A percentile compares a stretch with the other conserved stretches of the same genome.
Evolutionary conservation across 306 rosid species (phyloP).

Genomic region (Prunus mume): DNA sequence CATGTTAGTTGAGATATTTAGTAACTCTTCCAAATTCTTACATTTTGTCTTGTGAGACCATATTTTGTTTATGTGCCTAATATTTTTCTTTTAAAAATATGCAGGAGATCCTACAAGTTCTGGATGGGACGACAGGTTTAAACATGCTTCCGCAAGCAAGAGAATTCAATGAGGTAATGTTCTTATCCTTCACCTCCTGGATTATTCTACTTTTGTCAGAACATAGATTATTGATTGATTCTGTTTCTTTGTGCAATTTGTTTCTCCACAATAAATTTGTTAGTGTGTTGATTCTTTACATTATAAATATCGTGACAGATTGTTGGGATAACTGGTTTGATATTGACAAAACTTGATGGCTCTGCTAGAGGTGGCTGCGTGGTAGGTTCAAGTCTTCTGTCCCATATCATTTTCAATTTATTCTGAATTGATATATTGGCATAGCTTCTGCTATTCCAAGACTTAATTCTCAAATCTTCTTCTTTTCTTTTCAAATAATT

Average conservation of each 20-base stretch:
- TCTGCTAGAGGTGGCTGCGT: slow-evolving; percentile 99
- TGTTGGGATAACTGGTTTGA: slow-evolving; percentile 86
- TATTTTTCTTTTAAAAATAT: slow-evolving; percentile 15
- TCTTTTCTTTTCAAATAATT: neutral
- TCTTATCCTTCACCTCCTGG: slow-evolving; percentile 6
- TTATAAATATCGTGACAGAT: slow-evolving; percentile 46
- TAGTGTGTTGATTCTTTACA: neutral
- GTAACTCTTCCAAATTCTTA: neutral
- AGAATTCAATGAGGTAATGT: slow-evolving; percentile 84
- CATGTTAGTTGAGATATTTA: neutral
- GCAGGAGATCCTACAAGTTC: slow-evolving; percentile 92
- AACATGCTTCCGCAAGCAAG: slow-evolving; percentile 97
- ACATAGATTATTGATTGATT: no score
- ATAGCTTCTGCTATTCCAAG: neutral
- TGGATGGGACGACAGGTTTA: slow-evolving; percentile 98
- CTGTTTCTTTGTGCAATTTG: neutral
- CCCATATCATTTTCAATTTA: neutral
- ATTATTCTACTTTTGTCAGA: neutral
- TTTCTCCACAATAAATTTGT: neutral
- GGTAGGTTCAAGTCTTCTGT: slow-evolving; percentile 40
- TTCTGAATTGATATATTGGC: neutral
- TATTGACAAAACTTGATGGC: slow-evolving; percentile 92
- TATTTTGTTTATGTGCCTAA: neutral
- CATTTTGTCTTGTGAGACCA: slow-evolving; percentile 4
- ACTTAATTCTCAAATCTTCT: neutral